Conservation (phyloP, 2,329 filamentous ascomycete species). For the Fusarium metavorans region DNA sequence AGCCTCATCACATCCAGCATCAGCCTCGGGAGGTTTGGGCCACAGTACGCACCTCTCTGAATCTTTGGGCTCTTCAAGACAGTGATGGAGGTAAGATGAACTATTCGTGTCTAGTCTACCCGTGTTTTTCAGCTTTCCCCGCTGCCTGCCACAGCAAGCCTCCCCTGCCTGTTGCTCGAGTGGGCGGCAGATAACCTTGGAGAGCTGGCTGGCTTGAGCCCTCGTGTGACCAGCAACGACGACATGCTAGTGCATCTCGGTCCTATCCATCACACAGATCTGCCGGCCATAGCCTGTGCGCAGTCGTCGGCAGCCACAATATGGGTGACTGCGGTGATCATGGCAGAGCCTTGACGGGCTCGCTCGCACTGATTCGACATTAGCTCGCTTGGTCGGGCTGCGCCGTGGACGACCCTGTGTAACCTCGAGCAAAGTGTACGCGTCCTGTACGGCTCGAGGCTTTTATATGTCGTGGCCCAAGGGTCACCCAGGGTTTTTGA, state of each 20-base stretch:
- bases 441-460: constrained; percentile 24
- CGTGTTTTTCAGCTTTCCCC: not conserved
- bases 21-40: constrained; percentile 27
- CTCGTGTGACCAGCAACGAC: constrained; percentile 26
- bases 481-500: not conserved
- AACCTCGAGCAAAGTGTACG: constrained; percentile 31
- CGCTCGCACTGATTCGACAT: constrained; percentile 28
- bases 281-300: not conserved
- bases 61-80: not conserved
- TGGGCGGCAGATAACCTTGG: constrained; percentile 1
- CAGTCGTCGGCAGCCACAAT: constrained; percentile 21
- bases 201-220: constrained; percentile 25
- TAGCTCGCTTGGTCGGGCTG: constrained; percentile 24
- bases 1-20: constrained; percentile 7
- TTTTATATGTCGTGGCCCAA: constrained; percentile 8
- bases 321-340: constrained; percentile 4
- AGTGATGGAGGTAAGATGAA: constrained; percentile 36
- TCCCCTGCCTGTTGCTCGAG: constrained; percentile 1
- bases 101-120: not conserved
- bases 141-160: not conserved
- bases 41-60: constrained; percentile 7
- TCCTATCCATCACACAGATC: constrained; percentile 2
- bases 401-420: constrained; percentile 23
- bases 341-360: constrained; percentile 10
- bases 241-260: not conserved